Evolutionary conservation across 2,329 filamentous ascomycete genomes (phyloP).

Genomic region (Talaromyces albobiverticillius): DNA sequence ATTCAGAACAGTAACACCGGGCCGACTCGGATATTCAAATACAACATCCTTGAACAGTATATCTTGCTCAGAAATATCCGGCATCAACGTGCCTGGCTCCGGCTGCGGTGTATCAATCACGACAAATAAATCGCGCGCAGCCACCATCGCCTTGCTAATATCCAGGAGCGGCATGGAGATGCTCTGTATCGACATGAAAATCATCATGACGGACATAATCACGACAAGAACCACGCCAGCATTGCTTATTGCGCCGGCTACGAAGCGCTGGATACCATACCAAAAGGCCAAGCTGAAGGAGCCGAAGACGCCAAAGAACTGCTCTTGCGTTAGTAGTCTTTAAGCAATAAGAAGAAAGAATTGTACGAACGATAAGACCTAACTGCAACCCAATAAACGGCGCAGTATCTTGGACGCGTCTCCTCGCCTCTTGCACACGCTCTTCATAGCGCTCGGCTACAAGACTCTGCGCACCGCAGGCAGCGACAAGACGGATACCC

Average conservation of each 20-base stretch:
- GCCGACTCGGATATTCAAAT: conserved; percentile 66
- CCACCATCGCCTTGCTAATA: conserved; percentile 33
- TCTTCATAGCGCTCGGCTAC: conserved; percentile 34
- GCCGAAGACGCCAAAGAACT: conserved; percentile 6
- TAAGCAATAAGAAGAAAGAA: conserved; percentile 38
- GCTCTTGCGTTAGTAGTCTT: conserved; percentile 32
- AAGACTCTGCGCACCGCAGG: conserved; percentile 40
- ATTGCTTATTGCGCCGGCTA: conserved; percentile 5
- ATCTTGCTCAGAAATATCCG: conserved; percentile 52
- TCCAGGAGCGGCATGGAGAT: conserved; percentile 33
- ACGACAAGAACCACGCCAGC: conserved; percentile 2
- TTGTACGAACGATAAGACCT: conserved; percentile 36
- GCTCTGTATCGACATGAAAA: conserved; percentile 22
- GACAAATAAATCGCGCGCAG: conserved; percentile 30
- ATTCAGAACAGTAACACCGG: conserved; percentile 34
- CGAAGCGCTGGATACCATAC: conserved; percentile 1
- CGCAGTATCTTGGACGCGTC: conserved; percentile 28
- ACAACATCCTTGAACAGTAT: conserved; percentile 62
- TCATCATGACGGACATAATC: conserved; percentile 11
- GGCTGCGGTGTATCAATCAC: conserved; percentile 28
- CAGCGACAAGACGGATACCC: conserved; percentile 44
- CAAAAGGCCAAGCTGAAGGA: neutral
- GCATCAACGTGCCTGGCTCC: conserved; percentile 40
- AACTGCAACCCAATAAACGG: conserved; percentile 30
- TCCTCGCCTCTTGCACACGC: conserved; percentile 37